Percentiles rank a stretch among this genome's conserved stretches.
Evolutionary conservation across 805 yeast genomes (phyloP).

Genomic region (Starmera dryadoides): DNA sequence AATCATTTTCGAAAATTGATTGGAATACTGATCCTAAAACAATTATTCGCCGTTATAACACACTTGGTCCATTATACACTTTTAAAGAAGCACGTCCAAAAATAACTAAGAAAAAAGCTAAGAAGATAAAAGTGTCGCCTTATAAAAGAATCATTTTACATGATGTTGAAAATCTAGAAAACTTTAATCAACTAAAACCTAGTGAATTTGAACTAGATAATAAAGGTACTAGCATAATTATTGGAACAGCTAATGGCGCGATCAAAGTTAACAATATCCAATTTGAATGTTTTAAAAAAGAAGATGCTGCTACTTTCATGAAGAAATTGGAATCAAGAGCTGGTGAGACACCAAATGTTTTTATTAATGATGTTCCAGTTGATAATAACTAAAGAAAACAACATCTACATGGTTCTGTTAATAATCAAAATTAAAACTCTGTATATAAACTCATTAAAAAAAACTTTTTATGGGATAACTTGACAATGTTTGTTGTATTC

Average conservation of each 20-base stretch:
- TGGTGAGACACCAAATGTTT: constrained; percentile 23
- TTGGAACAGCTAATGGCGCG: constrained; percentile 38
- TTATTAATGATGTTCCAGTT: background rate
- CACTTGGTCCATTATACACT: constrained; percentile 51
- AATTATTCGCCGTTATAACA: constrained; percentile 36
- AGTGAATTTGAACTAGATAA: constrained; percentile 25
- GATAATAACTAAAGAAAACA: background rate
- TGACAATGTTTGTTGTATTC: constrained; percentile 70
- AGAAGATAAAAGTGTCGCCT: constrained; percentile 15
- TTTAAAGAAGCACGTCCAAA: constrained; percentile 24
- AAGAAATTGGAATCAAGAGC: constrained; percentile 38
- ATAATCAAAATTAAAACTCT: no score
- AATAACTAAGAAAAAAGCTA: constrained; percentile 26
- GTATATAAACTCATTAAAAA: no score
- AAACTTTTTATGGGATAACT: constrained; percentile 26
- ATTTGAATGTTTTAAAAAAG: constrained; percentile 47
- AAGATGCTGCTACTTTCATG: constrained; percentile 37
- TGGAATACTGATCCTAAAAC: constrained; percentile 38
- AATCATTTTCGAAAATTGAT: constrained; percentile 32
- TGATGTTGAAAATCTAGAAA: constrained; percentile 21
- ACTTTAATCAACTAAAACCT: constrained; percentile 7
- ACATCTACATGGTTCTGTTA: no score
- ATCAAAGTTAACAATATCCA: constrained; percentile 34
- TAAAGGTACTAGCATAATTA: constrained; percentile 22
- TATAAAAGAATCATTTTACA: constrained; percentile 42